Evolutionary conservation across 768 basidiomycete species (phyloP).

Genomic region (Pleurotus djamor): DNA sequence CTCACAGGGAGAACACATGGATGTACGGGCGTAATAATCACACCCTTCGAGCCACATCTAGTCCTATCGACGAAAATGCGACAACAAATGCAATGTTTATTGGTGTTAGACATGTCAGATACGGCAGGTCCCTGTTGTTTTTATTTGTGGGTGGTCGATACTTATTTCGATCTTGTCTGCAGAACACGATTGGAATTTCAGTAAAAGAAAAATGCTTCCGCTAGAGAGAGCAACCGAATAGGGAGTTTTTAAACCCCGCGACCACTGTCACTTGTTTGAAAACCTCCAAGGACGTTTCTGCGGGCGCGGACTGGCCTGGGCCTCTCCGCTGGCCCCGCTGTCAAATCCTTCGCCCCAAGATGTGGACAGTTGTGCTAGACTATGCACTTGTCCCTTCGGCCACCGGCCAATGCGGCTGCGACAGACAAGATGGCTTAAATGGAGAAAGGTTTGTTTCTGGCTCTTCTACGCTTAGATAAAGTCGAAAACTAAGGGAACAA

Average conservation of each 20-base stretch:
- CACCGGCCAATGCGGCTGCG: not conserved
- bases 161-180: not conserved
- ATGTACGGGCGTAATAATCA: not conserved
- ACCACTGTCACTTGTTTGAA: not conserved
- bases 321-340: not conserved
- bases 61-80: not conserved
- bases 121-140: not conserved
- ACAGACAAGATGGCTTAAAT: not conserved
- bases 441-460: not conserved
- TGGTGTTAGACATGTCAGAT: not conserved
- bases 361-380: not conserved
- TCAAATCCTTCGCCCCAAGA: not conserved
- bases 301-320: not conserved
- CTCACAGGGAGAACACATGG: not conserved
- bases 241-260: conserved; percentile 1
- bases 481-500: not conserved
- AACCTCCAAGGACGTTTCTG: too few species aligned
- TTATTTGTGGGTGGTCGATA: not conserved
- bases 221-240: not conserved
- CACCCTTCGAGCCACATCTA: not conserved
- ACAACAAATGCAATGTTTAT: not conserved
- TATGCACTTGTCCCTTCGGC: not conserved
- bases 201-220: not conserved
- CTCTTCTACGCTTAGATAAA: not conserved
- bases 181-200: not conserved